Evolutionary conservation across 345 rosid genomes (phyloP).

Genomic region (Lagerstroemia speciosa): DNA sequence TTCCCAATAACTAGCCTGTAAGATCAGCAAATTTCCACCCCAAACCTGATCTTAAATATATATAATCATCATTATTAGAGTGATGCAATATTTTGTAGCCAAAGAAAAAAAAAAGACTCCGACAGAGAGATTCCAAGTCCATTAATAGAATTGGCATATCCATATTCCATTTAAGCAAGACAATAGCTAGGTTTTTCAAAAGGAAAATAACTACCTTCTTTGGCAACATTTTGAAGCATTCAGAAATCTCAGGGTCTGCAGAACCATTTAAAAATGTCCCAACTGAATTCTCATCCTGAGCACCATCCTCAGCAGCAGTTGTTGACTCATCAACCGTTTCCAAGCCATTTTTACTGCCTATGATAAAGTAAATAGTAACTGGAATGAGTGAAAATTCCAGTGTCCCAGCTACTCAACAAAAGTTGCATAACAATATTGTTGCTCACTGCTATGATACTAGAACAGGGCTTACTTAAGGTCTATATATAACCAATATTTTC

Average conservation of each 20-base stretch:
- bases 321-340: slow-evolving; percentile 13
- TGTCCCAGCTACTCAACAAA: background rate
- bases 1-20: background rate
- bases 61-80: background rate
- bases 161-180: background rate
- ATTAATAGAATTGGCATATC: background rate
- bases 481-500: background rate
- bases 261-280: slow-evolving; percentile 13
- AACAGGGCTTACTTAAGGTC: slow-evolving; percentile 1
- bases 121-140: background rate
- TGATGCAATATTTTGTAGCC: background rate
- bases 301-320: slow-evolving; percentile 9
- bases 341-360: slow-evolving; percentile 22
- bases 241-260: slow-evolving; percentile 25
- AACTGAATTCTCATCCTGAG: slow-evolving; percentile 11
- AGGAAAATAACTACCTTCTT: slow-evolving; percentile 34
- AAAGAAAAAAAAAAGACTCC: background rate
- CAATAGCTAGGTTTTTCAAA: slow-evolving; percentile 1
- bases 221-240: slow-evolving; percentile 13
- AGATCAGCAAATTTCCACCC: background rate
- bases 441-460: background rate
- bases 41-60: background rate
- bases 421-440: background rate
- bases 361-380: background rate
- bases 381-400: background rate